A percentile compares a stretch with the other conserved stretches of the same genome.
phyloP scores from a whole-genome alignment of 495 filamentous ascomycete genomes.

The Tuber umbilicatum region DNA sequence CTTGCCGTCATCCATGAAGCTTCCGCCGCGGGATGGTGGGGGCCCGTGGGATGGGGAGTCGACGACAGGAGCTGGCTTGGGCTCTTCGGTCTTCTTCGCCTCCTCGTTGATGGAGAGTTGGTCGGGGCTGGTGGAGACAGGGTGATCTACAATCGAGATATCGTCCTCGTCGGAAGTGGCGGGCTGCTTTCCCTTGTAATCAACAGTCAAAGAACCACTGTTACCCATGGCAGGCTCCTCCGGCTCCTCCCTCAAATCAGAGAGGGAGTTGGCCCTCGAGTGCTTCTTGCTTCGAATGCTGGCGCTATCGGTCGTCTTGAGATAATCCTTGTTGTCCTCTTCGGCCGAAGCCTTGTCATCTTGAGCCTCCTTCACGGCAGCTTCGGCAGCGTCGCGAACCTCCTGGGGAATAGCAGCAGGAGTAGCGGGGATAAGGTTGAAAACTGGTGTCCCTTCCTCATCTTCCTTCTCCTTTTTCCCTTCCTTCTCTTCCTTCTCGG shows the following conservation, averaged over 20 bases:
- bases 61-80: conserved; percentile 46
- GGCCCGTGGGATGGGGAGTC: conserved; percentile 33
- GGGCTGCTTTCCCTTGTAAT: conserved; percentile 38
- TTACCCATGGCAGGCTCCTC: conserved; percentile 36
- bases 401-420: conserved; percentile 18
- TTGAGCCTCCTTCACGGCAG: conserved; percentile 19
- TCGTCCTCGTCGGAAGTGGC: conserved; percentile 34
- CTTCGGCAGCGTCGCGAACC: conserved; percentile 21
- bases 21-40: conserved; percentile 15
- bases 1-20: conserved; percentile 27
- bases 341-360: conserved; percentile 8
- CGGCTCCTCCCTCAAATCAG: conserved; percentile 41
- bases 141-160: conserved; percentile 38
- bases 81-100: conserved; percentile 41
- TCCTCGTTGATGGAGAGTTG: conserved; percentile 37
- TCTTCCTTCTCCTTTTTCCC: conserved; percentile 4
- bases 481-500: conserved; percentile 20
- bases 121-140: conserved; percentile 33
- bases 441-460: conserved; percentile 8
- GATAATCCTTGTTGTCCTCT: conserved; percentile 9
- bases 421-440: conserved; percentile 30
- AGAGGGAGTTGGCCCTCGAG: conserved; percentile 11
- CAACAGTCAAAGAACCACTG: conserved; percentile 39
- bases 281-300: not conserved
- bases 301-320: conserved; percentile 1